Percentiles rank a stretch among this genome's conserved stretches.
Conservation (phyloP, 192 early-diverging fungal genomes). For the Jimgerdemannia lactiflua region DNA sequence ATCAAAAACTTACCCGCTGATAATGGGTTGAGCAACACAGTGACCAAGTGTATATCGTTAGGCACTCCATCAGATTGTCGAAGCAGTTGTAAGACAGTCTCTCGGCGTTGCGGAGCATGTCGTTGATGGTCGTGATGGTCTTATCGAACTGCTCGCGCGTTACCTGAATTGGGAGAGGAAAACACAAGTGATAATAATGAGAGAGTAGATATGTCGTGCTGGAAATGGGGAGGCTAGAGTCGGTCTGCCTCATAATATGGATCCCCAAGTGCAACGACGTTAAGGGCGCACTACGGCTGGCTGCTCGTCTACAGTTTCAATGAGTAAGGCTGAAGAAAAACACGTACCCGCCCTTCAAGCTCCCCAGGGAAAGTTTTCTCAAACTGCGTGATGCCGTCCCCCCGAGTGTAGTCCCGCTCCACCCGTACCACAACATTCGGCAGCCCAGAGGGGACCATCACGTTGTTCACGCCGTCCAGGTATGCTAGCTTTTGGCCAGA, state of each 20-base stretch:
- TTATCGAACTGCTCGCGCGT: slow-evolving; percentile 20
- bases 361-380: slow-evolving; percentile 19
- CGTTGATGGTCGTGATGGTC: slow-evolving; percentile 30
- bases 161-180: slow-evolving; percentile 7
- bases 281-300: no score
- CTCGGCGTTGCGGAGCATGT: slow-evolving; percentile 24
- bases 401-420: slow-evolving; percentile 32
- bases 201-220: no score
- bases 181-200: not conserved
- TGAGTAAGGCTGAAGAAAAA: no score
- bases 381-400: slow-evolving; percentile 37
- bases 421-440: slow-evolving; percentile 21
- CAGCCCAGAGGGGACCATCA: not conserved
- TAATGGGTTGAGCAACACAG: slow-evolving; percentile 25
- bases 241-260: no score
- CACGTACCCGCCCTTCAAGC: slow-evolving; percentile 23
- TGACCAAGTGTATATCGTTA: slow-evolving; percentile 35
- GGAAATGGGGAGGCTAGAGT: no score
- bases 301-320: no score
- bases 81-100: slow-evolving; percentile 24
- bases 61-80: slow-evolving; percentile 32
- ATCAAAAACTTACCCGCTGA: slow-evolving; percentile 18
- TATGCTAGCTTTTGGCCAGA: not conserved
- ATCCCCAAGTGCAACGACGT: no score
- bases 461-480: not conserved